Evolutionary conservation across 106 monocot genomes (phyloP).

Genomic region (Dactylorhiza incarnata): DNA sequence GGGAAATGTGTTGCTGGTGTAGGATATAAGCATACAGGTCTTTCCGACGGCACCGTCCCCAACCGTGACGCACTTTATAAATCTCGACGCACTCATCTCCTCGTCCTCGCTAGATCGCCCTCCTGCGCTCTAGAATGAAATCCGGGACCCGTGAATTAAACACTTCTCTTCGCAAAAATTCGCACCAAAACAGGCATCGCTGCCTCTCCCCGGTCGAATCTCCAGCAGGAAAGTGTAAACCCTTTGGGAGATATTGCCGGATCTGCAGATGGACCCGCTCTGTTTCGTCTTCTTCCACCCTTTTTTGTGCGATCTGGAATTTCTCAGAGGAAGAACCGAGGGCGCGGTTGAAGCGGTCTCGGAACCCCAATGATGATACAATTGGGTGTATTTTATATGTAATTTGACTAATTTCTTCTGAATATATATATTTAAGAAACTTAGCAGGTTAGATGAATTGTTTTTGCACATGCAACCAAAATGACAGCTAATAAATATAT

Average conservation of each 20-base stretch:
- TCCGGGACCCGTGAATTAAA: neutral
- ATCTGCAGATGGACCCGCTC: neutral
- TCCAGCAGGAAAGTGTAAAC: neutral
- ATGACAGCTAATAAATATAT: too few species aligned
- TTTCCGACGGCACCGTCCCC: conserved; percentile 8
- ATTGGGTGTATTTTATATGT: too few species aligned
- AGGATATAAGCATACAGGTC: conserved; percentile 11
- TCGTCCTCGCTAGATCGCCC: neutral
- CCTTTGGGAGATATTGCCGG: neutral
- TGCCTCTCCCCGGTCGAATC: neutral
- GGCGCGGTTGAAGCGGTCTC: neutral
- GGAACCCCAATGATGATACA: neutral
- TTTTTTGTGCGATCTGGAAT: neutral
- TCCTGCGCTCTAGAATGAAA: neutral
- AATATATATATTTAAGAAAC: too few species aligned
- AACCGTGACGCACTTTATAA: conserved; percentile 6
- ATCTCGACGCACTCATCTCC: conserved; percentile 7
- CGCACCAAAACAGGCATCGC: neutral
- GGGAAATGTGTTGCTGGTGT: conserved; percentile 9
- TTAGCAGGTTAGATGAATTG: too few species aligned
- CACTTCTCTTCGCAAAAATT: neutral
- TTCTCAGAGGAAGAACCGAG: neutral
- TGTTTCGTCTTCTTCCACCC: neutral
- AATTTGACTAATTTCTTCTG: too few species aligned
- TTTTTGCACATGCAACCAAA: too few species aligned